Evolutionary conservation across 495 filamentous ascomycete genomes (phyloP), one percentile per base, ranked within the genome.

Genomic region (Hypoxylon fragiforme): DNA sequence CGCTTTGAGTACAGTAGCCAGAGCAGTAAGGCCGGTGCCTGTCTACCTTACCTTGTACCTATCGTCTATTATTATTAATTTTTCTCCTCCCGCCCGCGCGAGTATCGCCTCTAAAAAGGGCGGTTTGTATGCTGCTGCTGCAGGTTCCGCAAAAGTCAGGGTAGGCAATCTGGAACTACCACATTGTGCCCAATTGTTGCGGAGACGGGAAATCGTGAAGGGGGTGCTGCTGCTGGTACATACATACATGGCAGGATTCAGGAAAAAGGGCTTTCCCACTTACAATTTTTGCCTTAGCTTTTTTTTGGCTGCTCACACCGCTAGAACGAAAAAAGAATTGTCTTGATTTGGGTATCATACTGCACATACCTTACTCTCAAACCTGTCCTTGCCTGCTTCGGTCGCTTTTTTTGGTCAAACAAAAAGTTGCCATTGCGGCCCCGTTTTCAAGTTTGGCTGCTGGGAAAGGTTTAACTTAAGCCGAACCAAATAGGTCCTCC

Each of bases 161-260:
- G n/a, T n/a, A 51, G 57, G 52, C 34, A 52, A 43, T 37, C 44
- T 40, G 41, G 41, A 53, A 41, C 39, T 62, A 62, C 58, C 41
- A 47, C 45, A 43, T 51, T 43, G 37, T 43, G 35, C 39, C 38
- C 26, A 51, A 4, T 28, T 32, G 41, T 62, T n/a, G 58, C 58
- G 58, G 58, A 62, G 58, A 52, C 52, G 37, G 46, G n/a, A n/a
- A n/a, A 53, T 57, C 43, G 52, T 56, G 58, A 62, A 52, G 58
- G 58, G 58, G 47, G n/a, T n/a, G n/a, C n/a, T n/a, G n/a, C n/a
- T n/a, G n/a, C n/a, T n/a, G n/a, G n/a, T n/a, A n/a, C n/a, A n/a
- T n/a, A n/a, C n/a, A n/a, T n/a, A n/a, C n/a, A n/a, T n/a, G n/a
- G n/a, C n/a, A n/a, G n/a, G n/a, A n/a, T n/a, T n/a, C n/a, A n/a